These are phyloP conservation scores for Colletotrichum sp. DNA, from an alignment of 2,329 filamentous ascomycete species.

Conservation along the genomic window DNA sequence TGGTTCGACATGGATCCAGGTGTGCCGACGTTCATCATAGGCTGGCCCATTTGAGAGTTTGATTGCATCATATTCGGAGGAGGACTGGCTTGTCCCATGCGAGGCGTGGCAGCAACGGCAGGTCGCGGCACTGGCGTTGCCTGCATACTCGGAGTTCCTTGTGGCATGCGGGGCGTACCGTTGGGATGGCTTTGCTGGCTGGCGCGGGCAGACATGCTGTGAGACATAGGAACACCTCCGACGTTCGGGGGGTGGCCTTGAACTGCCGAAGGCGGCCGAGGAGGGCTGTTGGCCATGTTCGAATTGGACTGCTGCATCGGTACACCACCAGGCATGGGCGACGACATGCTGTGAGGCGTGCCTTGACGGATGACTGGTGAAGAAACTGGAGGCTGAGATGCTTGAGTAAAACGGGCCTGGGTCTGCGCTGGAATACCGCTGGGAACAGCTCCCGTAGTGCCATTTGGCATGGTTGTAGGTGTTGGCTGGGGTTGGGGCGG, in stretches of 20 bases:
- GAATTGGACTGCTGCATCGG: constrained; percentile 71
- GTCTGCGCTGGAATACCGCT: constrained; percentile 48
- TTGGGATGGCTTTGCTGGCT: constrained; percentile 71
- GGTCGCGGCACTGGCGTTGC: constrained; percentile 62
- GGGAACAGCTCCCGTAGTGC: constrained; percentile 34
- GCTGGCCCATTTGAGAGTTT: constrained; percentile 58
- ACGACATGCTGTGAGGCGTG: constrained; percentile 69
- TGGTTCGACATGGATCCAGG: constrained; percentile 35
- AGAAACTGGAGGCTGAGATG: constrained; percentile 67
- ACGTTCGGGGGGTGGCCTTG: constrained; percentile 60
- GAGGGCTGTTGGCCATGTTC: constrained; percentile 71
- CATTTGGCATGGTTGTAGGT: constrained; percentile 44
- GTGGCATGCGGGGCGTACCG: constrained; percentile 67
- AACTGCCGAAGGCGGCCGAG: constrained; percentile 69
- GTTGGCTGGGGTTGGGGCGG: constrained; percentile 35
- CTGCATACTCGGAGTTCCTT: constrained; percentile 67
- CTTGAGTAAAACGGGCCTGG: constrained; percentile 57
- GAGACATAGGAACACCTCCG: constrained; percentile 60
- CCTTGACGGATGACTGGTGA: constrained; percentile 71
- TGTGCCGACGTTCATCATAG: constrained; percentile 51
- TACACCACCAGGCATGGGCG: constrained; percentile 66
- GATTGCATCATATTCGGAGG: constrained; percentile 65
- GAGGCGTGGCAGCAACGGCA: constrained; percentile 61
- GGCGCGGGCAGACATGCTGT: constrained; percentile 67
- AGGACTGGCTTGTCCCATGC: constrained; percentile 68